These are phyloP conservation scores for Chrysosphaeria jannelii DNA, from an alignment of 2,329 filamentous ascomycete species.

Conservation along the genomic window DNA sequence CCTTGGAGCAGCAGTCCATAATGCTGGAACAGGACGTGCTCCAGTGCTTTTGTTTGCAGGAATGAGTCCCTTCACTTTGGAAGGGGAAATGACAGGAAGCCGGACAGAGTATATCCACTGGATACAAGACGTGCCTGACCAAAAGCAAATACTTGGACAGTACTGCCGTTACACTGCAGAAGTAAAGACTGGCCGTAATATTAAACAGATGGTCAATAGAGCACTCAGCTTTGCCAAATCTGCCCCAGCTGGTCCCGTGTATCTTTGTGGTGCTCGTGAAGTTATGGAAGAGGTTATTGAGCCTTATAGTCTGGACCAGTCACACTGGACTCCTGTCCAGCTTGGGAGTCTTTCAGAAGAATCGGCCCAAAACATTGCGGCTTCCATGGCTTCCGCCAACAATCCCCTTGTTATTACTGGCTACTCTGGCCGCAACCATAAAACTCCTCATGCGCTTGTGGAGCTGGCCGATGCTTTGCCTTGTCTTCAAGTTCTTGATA, in stretches of 20 bases:
- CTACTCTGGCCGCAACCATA: slow-evolving; percentile 39
- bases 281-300: slow-evolving; percentile 64
- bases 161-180: slow-evolving; percentile 66
- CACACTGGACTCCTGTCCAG: slow-evolving; percentile 38
- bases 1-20: slow-evolving; percentile 40
- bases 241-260: slow-evolving; percentile 51
- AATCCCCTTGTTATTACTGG: slow-evolving; percentile 41
- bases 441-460: slow-evolving; percentile 27
- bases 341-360: slow-evolving; percentile 24
- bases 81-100: slow-evolving; percentile 13
- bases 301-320: slow-evolving; percentile 37
- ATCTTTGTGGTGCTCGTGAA: slow-evolving; percentile 49
- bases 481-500: slow-evolving; percentile 42
- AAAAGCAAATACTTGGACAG: slow-evolving; percentile 30
- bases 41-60: slow-evolving; percentile 23
- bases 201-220: slow-evolving; percentile 72
- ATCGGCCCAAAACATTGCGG: slow-evolving; percentile 27
- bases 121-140: slow-evolving; percentile 10
- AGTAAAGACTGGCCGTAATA: slow-evolving; percentile 56
- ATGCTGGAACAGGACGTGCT: slow-evolving; percentile 34
- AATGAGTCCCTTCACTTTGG: slow-evolving; percentile 12
- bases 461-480: slow-evolving; percentile 35
- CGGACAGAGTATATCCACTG: slow-evolving; percentile 15
- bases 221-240: slow-evolving; percentile 56
- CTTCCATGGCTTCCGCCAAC: slow-evolving; percentile 29